These are phyloP conservation scores for Dictyophora rubrovolvata DNA, from an alignment of 768 basidiomycete genomes.

Conservation along the genomic window DNA sequence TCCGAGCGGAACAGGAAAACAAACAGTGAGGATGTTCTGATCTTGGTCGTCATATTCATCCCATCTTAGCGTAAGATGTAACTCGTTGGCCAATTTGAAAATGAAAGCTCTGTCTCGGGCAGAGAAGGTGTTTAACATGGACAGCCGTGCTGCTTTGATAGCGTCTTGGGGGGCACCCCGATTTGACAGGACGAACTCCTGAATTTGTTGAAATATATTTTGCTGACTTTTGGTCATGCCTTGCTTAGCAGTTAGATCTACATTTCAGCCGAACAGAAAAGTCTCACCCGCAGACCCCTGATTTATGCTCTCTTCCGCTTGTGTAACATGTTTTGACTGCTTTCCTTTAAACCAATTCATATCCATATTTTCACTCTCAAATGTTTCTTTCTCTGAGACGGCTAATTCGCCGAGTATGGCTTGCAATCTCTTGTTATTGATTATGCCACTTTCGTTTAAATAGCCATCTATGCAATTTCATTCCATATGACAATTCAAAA, in stretches of 20 bases:
- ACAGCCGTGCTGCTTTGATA: slow-evolving; percentile 33
- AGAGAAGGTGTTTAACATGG: slow-evolving; percentile 70
- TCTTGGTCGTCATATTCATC: slow-evolving; percentile 87
- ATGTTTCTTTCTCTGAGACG: slow-evolving; percentile 79
- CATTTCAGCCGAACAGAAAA: neutral
- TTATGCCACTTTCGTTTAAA: slow-evolving; percentile 80
- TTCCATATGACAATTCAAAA: neutral
- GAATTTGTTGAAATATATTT: slow-evolving; percentile 68
- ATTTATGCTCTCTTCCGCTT: slow-evolving; percentile 51
- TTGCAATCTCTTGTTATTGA: slow-evolving; percentile 74
- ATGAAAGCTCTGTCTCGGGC: slow-evolving; percentile 78
- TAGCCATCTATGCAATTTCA: slow-evolving; percentile 64
- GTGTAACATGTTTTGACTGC: slow-evolving; percentile 61
- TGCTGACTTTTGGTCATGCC: slow-evolving; percentile 70
- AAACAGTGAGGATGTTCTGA: slow-evolving; percentile 61
- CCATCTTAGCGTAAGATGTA: slow-evolving; percentile 79
- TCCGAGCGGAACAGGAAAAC: slow-evolving; percentile 37
- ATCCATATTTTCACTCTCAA: slow-evolving; percentile 86
- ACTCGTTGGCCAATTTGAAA: slow-evolving; percentile 57
- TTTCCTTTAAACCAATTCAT: slow-evolving; percentile 92
- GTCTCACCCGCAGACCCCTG: slow-evolving; percentile 7
- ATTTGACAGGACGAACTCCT: slow-evolving; percentile 53
- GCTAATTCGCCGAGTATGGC: slow-evolving; percentile 82
- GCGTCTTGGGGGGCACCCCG: slow-evolving; percentile 22
- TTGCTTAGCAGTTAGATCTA: slow-evolving; percentile 11